Conservation (phyloP, 306 rosid genomes). For the Prosopis cineraria region DNA sequence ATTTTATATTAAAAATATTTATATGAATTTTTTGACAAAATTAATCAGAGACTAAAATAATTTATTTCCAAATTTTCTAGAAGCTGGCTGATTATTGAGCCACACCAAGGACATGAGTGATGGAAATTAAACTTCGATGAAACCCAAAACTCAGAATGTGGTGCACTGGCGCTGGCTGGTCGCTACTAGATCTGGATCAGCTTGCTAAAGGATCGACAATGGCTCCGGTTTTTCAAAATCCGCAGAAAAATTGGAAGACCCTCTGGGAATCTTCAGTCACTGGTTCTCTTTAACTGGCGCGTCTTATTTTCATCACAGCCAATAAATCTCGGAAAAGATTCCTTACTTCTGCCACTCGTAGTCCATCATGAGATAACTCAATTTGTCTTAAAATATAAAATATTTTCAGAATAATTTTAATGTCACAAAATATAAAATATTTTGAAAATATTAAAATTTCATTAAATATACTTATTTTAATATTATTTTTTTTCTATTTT, state of each 20-base stretch:
- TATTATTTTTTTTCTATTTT: too few species aligned
- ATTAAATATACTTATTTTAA: too few species aligned
- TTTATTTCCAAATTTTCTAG: background rate
- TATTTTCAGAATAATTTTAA: too few species aligned
- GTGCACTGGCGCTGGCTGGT: too few species aligned
- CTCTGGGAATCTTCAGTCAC: constrained; percentile 27
- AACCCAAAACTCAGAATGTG: constrained; percentile 30
- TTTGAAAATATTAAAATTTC: too few species aligned
- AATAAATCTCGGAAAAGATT: constrained; percentile 32
- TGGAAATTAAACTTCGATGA: background rate
- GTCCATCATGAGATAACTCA: too few species aligned
- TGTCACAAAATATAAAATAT: too few species aligned
- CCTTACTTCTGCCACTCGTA: background rate
- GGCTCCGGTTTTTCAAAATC: constrained; percentile 9
- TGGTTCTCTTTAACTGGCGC: constrained; percentile 27
- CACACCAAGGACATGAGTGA: background rate
- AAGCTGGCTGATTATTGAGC: background rate
- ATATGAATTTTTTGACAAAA: background rate
- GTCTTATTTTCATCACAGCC: constrained; percentile 27
- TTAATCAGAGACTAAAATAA: background rate
- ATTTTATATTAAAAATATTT: background rate
- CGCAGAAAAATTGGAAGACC: background rate
- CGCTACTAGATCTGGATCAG: too few species aligned
- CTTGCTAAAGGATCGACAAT: background rate
- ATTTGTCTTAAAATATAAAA: too few species aligned